Evolutionary conservation across 1,139 yeast species (phyloP), one percentile per base, ranked within the genome.

Genomic region (Hanseniaspora gamundiae): DNA sequence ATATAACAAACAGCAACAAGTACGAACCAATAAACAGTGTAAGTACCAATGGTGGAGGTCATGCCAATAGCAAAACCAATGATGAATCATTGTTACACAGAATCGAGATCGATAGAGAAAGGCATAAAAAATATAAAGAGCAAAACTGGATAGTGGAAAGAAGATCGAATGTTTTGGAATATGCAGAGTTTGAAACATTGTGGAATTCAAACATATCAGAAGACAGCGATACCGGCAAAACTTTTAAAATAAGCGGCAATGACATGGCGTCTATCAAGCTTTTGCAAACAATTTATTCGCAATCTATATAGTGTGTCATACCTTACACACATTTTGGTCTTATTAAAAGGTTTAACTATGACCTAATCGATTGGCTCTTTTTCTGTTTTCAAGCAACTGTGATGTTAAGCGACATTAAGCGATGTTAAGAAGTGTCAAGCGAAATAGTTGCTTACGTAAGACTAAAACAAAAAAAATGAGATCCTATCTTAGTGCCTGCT

Each of bases 91-190:
- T 53, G 19, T 47, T 61, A 10, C 64, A 59, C 39, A 48, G 65
- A 19, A 61, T 60, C 56, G 62, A 59, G 39, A 52, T 49, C 42
- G 62, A 60, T 29, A 52, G 63, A n/a, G 62, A 58, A 40, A 54
- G 57, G 38, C 61, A 59, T 43, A 59, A 58, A 44, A 52, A 59
- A 41, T 52, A 57, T 17, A 61, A 61, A 43, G 65, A 61, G 39
- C 58, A 58, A 36, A 52, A 49, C 14, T 60, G 60, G 58, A 52
- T 56, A 24, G 54, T 55, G 13, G 56, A 51, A 39, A 51, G 54
- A 38, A 44, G 42, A 21, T 35, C 41, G 14, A 49, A 5, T 6
- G 50, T 58, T 41, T 44, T 55, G 24, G 55, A 49, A 38, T 44
- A 45, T 14, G 42, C 43, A 7, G 61, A 57, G 45, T 57, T 57